Evolutionary conservation across 2,329 filamentous ascomycete genomes (phyloP), one percentile per base, ranked within the genome.

Genomic region (Pseudonectria foliicola): DNA sequence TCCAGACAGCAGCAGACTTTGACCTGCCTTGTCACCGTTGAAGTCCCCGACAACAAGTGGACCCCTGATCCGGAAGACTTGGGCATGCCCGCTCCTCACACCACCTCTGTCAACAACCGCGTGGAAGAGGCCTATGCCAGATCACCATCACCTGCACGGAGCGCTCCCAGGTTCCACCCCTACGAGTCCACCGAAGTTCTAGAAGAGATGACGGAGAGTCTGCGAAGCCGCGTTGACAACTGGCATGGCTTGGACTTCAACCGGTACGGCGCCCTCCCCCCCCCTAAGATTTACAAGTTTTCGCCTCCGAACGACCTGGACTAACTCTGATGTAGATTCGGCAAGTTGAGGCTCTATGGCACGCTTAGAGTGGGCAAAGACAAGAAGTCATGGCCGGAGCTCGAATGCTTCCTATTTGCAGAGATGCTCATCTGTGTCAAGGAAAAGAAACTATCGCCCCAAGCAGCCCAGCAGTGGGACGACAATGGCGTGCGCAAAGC

Each of bases 401-500:
- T 98, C 36, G 89, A 98, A 59, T 98, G 92, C 60, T 98, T 87
- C 59, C 73, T 98, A 21, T 98, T 98, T 56, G 86, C 84, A 4
- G 92, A 98, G 65, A 98, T 98, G 92, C 82, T 98, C 51, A 98
- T 98, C 46, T 98, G 92, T 56, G 88, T 98, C 42, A 98, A 96
- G 63, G 92, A 96, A 64, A 96, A 95, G 74, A 95, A 89, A 65
- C 62, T 71, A 7, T 58, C 68, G 48, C 68, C 26, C 3, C 57
- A 61, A 15, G 35, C 51, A 52, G 42, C 73, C 26, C 72, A 77
- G 33, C 77, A 85, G 45, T 89, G 85, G 75, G 82, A 79, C 33
- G 77, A 77, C 34, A 66, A 65, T 13, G 66, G 68, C 4, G 56
- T 68, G 1, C 73, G 73, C 37, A 89, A 82, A 57, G 68, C 75